Evolutionary conservation across 1,284 basidiomycete species (phyloP), one percentile per base, ranked within the genome.

Genomic region (Moniliophthora roreri): DNA sequence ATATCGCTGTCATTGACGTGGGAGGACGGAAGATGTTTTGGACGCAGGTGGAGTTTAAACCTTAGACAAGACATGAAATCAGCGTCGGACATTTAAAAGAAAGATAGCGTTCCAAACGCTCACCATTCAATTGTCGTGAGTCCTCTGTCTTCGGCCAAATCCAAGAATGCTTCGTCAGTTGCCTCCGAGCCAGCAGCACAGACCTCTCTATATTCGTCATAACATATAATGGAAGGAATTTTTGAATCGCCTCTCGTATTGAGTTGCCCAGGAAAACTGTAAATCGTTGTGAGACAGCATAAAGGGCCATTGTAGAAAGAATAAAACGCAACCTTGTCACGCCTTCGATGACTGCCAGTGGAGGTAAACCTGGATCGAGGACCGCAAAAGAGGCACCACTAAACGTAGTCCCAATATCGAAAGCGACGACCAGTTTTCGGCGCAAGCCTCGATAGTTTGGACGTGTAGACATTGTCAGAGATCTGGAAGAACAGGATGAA

Each of bases 171-270:
- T 32, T 78, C 75, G 16, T 68, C 65, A n/a, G 69, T 62, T 0
- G 80, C 78, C 58, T 84, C 80, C 7, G 81, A 80, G 13, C 83
- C 82, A 35, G 74, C 71, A 3, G 79, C 79, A 42, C 70, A 65
- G n/a, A 78, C 69, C 0, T 58, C 61, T 0, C 81, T 80, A 5
- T 67, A 55, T 15, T 60, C 58, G 55, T 78, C 75, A 60, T 85
- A 85, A 58, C 74, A 82, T 10, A 84, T 63, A 24, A 82, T 67
- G 0, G 80, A 77, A 4, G 82, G 82, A 23, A 84, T 80, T 62
- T 84, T 84, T 6, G 72, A 76, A 48, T 80, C 68, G 2, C 74
- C 69, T 4, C 44, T 28, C 7, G 28, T 18, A 8, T n/a, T 46
- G 16, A 23, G n/a, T 16, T 46, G 44, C 2, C 44, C 44, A 32